Base-by-base conservation (phyloP, 1,284 basidiomycete species). In the Ceratobasidium papillatum region DNA sequence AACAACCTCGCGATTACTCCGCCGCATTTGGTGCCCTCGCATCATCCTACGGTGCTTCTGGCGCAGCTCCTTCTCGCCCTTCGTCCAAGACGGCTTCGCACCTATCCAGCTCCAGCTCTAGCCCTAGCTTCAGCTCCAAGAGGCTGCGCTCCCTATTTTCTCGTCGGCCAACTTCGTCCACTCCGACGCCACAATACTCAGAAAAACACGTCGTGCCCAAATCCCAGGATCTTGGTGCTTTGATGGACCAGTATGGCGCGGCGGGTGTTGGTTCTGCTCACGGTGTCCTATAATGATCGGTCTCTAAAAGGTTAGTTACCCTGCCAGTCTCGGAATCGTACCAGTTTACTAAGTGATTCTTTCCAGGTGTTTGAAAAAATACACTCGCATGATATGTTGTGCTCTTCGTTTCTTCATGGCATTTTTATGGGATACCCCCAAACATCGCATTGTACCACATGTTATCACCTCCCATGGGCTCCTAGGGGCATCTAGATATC, bases 11-110 rank as follows among this genome's bases (percentile, higher is more conserved):
- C 34, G 68, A 72, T 43, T 72, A 72, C 43, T 72, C 68, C 22
- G 68, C 68, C 32, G 68, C 68, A 8, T 72, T 72, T 72, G 68
- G 68, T 17, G 25, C 27, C 25, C 68, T 72, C 22, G 68, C 68
- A 32, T 72, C 68, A 3, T 72, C 68, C 30, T 72, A 72, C 56
- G 68, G 68, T 61, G 56, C 56, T 19, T 72, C 68, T 43, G 68
- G 68, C 22, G 36, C 56, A n/a, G 68, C 68, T 25, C 68, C 68
- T 12, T 72, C 43, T 43, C 68, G 68, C 56, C 22, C 68, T 22
- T 61, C 68, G 22, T 61, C 68, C 45, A 72, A 72, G 47, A 72
- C 54, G 7, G 56, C 68, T 2, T 72, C 68, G 27, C 68, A 72
- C 30, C 43, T 72, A 49, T 27, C 54, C 9, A 43, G 43, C 8